Evolutionary conservation across 441 rosid species (phyloP).

Genomic region (Monsonia emarginata): DNA sequence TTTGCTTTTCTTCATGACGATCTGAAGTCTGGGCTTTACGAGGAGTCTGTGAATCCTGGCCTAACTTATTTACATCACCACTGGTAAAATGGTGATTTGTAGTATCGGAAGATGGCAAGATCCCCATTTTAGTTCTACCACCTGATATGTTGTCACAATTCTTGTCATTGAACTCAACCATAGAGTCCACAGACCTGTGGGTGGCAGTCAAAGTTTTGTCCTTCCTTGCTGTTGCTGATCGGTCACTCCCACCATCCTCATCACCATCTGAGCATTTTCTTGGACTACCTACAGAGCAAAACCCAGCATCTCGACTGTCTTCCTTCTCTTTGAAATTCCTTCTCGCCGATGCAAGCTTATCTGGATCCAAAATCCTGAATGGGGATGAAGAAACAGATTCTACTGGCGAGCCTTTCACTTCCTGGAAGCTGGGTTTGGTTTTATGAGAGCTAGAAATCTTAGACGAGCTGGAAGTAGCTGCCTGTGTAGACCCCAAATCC

Average conservation of each 20-base stretch:
- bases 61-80: slow-evolving; percentile 36
- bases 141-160: slow-evolving; percentile 26
- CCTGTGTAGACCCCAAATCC: slow-evolving; percentile 44
- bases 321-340: slow-evolving; percentile 33
- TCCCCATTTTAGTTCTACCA: slow-evolving; percentile 38
- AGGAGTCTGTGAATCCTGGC: slow-evolving; percentile 27
- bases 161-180: slow-evolving; percentile 40
- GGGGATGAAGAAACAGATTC: slow-evolving; percentile 93
- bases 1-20: slow-evolving; percentile 33
- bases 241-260: slow-evolving; percentile 55
- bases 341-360: slow-evolving; percentile 36
- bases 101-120: slow-evolving; percentile 37
- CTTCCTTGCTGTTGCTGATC: slow-evolving; percentile 39
- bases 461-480: slow-evolving; percentile 85
- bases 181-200: slow-evolving; percentile 39
- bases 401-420: slow-evolving; percentile 78
- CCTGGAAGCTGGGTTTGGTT: slow-evolving; percentile 51
- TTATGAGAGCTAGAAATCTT: slow-evolving; percentile 74
- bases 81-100: slow-evolving; percentile 24
- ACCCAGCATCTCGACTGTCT: slow-evolving; percentile 35
- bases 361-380: slow-evolving; percentile 45
- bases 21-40: slow-evolving; percentile 28
- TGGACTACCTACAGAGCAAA: slow-evolving; percentile 31
- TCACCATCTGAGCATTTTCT: slow-evolving; percentile 49
- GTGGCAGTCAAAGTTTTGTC: slow-evolving; percentile 24